Evolutionary conservation across 306 rosid species (phyloP), one percentile per base, ranked within the genome.

Genomic region (Dryas drummondii): DNA sequence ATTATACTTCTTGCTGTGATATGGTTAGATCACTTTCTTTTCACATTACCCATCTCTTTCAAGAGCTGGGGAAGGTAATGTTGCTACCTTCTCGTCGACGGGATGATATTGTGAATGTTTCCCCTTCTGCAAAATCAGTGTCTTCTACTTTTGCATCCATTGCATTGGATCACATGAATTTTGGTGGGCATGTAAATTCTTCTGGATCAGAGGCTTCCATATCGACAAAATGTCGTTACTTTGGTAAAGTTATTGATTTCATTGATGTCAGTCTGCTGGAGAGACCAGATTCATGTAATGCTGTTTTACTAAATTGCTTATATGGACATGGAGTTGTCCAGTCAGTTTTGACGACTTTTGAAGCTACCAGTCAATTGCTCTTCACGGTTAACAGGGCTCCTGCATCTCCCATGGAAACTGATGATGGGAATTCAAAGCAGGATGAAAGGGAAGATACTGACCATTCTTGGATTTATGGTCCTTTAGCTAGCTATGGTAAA

Each of bases 371-470:
- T 84, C 96, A 94, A 75, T 81, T 94, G 82, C 92, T 90, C 78
- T 91, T 88, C 84, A 84, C 96, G 9, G 86, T 93, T 47, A 90
- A 90, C 72, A 80, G 90, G 73, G 76, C 86, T 57, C 93, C 94
- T 73, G 90, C 94, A 68, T 91, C 96, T 15, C 98, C 98, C 51
- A 94, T 91, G 98, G 98, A 94, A 83, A 94, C 93, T 19, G 98
- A 94, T 80, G 94, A 87, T 81, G 89, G 78, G 58, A 86, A 76
- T 84, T 81, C 57, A 49, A 93, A 91, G 80, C 93, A 80, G 48
- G 94, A 83, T 75, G 91, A 80, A 60, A 87, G 89, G 79, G 91
- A 81, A 66, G 97, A 88, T 78, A 80, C 80, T 50, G 93, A 87
- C 79, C 89, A 88, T 86, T 87, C 96, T 26, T 94, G 96, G 98